phyloP scores from a whole-genome alignment of 257 asterid species.

The Nicotiana otophora region DNA sequence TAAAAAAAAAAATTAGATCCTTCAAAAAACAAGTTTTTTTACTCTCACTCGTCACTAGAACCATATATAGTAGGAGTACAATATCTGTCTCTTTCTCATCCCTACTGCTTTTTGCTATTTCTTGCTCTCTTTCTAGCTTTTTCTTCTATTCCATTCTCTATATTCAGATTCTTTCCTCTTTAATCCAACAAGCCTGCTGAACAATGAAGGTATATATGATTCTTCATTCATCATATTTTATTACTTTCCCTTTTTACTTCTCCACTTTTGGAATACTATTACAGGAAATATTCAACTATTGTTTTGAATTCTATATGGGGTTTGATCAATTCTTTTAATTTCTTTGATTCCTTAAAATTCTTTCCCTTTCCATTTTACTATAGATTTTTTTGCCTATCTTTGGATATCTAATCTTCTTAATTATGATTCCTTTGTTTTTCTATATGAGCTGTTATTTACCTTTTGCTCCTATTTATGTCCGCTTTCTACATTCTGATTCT shows the following conservation, averaged over 20 bases:
- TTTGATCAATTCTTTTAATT: background rate
- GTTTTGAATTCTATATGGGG: background rate
- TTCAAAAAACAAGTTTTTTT: background rate
- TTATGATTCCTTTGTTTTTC: background rate
- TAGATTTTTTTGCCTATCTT: background rate
- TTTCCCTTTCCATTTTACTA: background rate
- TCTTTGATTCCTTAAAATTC: background rate
- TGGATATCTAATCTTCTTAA: background rate
- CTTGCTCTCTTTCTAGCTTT: background rate
- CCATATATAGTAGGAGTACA: background rate
- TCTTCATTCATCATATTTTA: background rate
- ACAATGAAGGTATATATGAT: slow-evolving; percentile 1
- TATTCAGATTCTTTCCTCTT: background rate
- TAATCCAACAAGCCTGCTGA: background rate
- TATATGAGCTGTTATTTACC: background rate
- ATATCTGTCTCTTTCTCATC: background rate
- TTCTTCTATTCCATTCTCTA: background rate
- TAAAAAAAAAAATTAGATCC: background rate
- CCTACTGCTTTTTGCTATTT: background rate
- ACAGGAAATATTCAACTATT: background rate
- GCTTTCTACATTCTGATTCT: background rate
- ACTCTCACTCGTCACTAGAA: background rate
- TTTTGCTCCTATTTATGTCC: background rate
- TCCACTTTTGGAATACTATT: background rate
- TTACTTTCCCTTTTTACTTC: background rate